phyloP scores from a whole-genome alignment of 306 rosid species.

The Canavalia gladiata region DNA sequence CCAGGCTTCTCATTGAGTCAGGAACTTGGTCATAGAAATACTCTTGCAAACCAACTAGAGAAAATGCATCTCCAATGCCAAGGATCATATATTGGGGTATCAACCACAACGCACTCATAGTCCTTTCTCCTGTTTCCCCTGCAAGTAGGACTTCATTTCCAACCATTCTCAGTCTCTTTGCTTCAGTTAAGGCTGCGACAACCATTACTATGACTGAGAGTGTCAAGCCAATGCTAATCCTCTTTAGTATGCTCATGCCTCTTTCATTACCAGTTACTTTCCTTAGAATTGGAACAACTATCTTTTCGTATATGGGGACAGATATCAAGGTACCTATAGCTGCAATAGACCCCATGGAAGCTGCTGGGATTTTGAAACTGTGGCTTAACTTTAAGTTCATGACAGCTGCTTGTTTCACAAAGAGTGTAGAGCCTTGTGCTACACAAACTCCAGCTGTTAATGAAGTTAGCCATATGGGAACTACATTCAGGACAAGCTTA shows the following conservation, averaged over 20 bases:
- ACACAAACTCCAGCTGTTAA: slow-evolving; percentile 48
- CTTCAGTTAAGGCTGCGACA: slow-evolving; percentile 56
- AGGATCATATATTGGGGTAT: slow-evolving; percentile 53
- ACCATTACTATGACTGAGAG: slow-evolving; percentile 40
- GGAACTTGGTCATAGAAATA: slow-evolving; percentile 64
- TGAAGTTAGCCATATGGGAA: slow-evolving; percentile 66
- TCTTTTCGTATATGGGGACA: slow-evolving; percentile 52
- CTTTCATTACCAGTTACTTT: slow-evolving; percentile 57
- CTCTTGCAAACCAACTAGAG: slow-evolving; percentile 58
- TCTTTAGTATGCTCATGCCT: slow-evolving; percentile 57
- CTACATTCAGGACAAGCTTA: slow-evolving; percentile 55
- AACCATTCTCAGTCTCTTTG: slow-evolving; percentile 47
- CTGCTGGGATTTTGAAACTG: slow-evolving; percentile 59
- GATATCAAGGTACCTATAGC: slow-evolving; percentile 45
- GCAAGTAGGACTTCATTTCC: too few species aligned
- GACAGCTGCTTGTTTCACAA: slow-evolving; percentile 59
- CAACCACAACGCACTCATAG: slow-evolving; percentile 59
- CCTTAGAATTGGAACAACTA: slow-evolving; percentile 54
- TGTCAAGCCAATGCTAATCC: slow-evolving; percentile 59
- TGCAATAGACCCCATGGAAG: slow-evolving; percentile 47
- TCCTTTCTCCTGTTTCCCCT: not conserved
- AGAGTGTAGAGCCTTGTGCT: slow-evolving; percentile 55
- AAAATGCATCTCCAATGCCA: slow-evolving; percentile 57
- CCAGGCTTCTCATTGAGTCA: slow-evolving; percentile 64
- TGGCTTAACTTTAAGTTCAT: slow-evolving; percentile 47